Base-by-base conservation (phyloP, 768 basidiomycete genomes). In the Piloderma croceum region DNA sequence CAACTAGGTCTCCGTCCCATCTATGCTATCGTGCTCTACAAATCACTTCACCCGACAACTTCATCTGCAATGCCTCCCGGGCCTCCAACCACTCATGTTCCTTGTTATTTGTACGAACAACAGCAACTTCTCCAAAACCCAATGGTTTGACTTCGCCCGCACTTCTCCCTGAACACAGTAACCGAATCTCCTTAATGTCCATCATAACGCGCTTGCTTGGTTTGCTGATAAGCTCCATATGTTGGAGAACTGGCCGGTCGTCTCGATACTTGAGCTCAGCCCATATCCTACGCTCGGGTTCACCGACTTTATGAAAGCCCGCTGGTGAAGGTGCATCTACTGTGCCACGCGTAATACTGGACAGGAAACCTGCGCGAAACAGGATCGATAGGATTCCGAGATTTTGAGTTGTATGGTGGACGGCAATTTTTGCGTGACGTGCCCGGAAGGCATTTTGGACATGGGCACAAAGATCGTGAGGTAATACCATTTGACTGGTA, bases 221-320 rank as follows among this genome's bases (percentile, higher is more conserved):
- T 60, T 74, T 82, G 63, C 83, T 87, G 50, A 98, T 71, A 59
- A 94, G 76, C 36, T 76, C 65, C 82, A 97, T 91, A 49, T 71
- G 55, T 38, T 65, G 69, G 45, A 99, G 69, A 17, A 97, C 90
- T 5, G 92, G 89, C 22, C 77, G 70, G 59, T 96, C 89, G 50
- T 90, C 81, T 36, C 94, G 77, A 67, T 94, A 93, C 65, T 99
- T 99, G 49, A 97, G 79, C 37, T 83, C 79, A 2, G 89, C 89
- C 91, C 94, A 96, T 62, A 98, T 87, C 25, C 91, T 79, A 23
- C 74, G 74, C 1, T 80, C 72, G 15, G 27, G 27, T 22, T 83
- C 77, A 45, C 71, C 66, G 9, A 73, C 81, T 2, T 54, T 47
- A 41, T 67, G 52, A 58, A 92, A 97, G 10, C 68, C 69, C 4